These are phyloP conservation scores for Aegilops tauschii DNA, from an alignment of 176 grass and related monocot species.

Conservation along the genomic window DNA sequence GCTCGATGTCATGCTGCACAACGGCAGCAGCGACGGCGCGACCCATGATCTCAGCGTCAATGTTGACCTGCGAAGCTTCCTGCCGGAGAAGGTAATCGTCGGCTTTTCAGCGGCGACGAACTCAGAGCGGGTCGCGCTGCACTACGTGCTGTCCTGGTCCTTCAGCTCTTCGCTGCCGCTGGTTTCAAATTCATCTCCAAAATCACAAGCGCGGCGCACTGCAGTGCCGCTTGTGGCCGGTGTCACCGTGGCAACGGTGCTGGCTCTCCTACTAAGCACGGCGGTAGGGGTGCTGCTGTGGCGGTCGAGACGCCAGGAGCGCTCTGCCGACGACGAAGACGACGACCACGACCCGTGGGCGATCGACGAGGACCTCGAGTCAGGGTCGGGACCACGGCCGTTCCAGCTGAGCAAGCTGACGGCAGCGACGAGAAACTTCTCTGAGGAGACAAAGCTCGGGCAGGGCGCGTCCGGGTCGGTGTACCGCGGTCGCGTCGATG, in stretches of 20 bases:
- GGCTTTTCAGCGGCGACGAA: conserved; percentile 17
- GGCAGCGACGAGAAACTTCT: neutral
- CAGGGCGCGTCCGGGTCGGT: neutral
- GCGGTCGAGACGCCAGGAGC: neutral
- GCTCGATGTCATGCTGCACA: neutral
- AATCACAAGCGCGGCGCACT: neutral
- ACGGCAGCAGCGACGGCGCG: neutral
- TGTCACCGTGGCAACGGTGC: neutral
- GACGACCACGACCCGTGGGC: neutral
- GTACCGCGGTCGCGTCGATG: neutral
- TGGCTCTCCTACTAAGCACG: neutral
- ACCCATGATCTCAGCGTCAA: neutral
- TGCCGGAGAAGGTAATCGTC: neutral
- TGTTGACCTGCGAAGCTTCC: neutral
- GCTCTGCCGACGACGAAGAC: neutral
- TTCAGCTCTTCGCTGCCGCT: neutral
- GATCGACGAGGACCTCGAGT: conserved; percentile 14
- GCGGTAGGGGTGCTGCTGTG: neutral
- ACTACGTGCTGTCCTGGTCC: conserved; percentile 24
- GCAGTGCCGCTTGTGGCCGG: neutral
- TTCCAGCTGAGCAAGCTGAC: neutral
- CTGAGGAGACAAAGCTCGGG: conserved; percentile 6
- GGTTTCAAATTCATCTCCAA: neutral
- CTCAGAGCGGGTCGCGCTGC: neutral
- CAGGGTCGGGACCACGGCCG: neutral